A percentile compares a stretch with the other conserved stretches of the same genome.
Conservation (phyloP, 176 grass and related monocot genomes). For the Puya raimondii region DNA sequence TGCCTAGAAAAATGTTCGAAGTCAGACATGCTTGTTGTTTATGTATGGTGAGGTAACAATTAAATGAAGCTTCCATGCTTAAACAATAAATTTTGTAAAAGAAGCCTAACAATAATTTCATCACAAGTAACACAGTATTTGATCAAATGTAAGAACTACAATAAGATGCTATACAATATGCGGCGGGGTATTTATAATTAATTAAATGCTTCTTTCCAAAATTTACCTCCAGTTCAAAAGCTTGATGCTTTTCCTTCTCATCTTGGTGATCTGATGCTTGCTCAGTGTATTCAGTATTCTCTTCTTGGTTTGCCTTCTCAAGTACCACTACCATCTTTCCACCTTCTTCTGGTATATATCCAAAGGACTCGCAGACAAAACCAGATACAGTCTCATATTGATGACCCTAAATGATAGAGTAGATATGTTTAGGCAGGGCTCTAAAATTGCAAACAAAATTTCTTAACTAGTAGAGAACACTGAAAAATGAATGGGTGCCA, state of each 20-base stretch:
- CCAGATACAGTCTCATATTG: slow-evolving; percentile 90
- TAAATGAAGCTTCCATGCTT: too few species aligned
- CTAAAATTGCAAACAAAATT: slow-evolving; percentile 15
- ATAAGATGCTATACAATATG: neutral
- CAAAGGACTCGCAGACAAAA: slow-evolving; percentile 93
- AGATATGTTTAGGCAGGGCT: slow-evolving; percentile 11
- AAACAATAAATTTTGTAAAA: too few species aligned
- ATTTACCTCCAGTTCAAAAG: slow-evolving; percentile 90
- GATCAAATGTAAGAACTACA: too few species aligned
- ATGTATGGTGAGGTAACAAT: too few species aligned
- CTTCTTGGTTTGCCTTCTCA: slow-evolving; percentile 58
- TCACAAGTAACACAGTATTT: too few species aligned
- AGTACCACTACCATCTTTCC: slow-evolving; percentile 69
- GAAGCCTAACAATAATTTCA: too few species aligned
- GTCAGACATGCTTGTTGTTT: too few species aligned
- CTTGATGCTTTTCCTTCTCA: slow-evolving; percentile 52
- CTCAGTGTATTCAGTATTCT: slow-evolving; percentile 48
- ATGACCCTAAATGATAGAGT: slow-evolving; percentile 48
- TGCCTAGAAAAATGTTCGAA: too few species aligned
- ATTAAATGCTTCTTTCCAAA: neutral
- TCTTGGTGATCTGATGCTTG: slow-evolving; percentile 49
- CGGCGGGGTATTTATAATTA: neutral
- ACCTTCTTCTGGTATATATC: slow-evolving; percentile 87
- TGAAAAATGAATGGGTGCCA: too few species aligned
- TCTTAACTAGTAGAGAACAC: slow-evolving; percentile 9